Percentiles rank a stretch among this genome's conserved stretches.
Evolutionary conservation across 2,329 filamentous ascomycete genomes (phyloP).

Genomic region (Ploettnerulaceae sp.): DNA sequence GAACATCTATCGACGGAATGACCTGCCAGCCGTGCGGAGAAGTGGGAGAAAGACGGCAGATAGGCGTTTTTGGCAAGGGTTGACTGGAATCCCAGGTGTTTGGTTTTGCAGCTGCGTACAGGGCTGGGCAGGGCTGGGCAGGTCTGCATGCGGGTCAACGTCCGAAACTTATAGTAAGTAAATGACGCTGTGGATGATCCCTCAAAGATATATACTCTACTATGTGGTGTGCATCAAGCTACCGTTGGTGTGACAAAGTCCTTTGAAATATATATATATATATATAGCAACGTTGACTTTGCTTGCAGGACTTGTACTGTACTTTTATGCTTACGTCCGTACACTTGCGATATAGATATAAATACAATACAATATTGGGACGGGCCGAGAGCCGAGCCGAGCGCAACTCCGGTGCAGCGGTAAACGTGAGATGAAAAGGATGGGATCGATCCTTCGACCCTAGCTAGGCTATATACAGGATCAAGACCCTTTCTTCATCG

Average conservation of each 20-base stretch:
- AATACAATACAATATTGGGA: too few species aligned
- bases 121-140: neutral
- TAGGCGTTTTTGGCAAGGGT: conserved; percentile 1
- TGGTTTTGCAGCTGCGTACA: neutral
- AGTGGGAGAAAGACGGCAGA: too few species aligned
- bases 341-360: neutral
- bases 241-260: too few species aligned
- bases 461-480: too few species aligned
- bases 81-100: neutral
- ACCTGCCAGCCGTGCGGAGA: neutral
- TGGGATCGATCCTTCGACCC: neutral
- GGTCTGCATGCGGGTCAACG: neutral
- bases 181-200: too few species aligned
- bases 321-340: neutral
- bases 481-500: neutral
- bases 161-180: too few species aligned
- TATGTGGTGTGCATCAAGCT: too few species aligned
- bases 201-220: too few species aligned
- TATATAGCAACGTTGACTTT: too few species aligned
- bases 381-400: neutral
- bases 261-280: too few species aligned
- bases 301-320: too few species aligned
- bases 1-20: neutral
- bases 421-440: neutral
- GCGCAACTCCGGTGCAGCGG: neutral